Conservation (phyloP, 139 green algal genomes). For the Coelastrella sp. region DNA sequence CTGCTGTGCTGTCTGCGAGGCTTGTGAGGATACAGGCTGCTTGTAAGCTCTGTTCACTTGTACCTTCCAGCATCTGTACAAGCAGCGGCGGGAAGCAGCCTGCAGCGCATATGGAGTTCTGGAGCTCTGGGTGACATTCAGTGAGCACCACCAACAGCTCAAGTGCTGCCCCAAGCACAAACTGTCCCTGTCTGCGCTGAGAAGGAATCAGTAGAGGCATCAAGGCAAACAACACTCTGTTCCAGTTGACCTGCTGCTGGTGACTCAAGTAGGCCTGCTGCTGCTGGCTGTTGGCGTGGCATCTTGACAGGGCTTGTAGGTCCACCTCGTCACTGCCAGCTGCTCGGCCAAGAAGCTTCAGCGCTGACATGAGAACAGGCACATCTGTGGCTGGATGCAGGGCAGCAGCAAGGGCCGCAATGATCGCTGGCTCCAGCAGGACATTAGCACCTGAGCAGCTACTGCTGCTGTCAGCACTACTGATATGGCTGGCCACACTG, state of each 20-base stretch:
- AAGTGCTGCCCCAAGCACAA: slow-evolving; percentile 20
- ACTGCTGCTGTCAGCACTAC: slow-evolving; percentile 14
- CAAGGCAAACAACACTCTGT: slow-evolving; percentile 36
- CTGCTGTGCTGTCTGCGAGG: neutral
- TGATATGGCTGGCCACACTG: slow-evolving; percentile 18
- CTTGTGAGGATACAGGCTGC: slow-evolving; percentile 21
- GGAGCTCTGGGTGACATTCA: slow-evolving; percentile 32
- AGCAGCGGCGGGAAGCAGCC: slow-evolving; percentile 41
- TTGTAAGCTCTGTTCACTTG: slow-evolving; percentile 25
- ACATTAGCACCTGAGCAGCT: slow-evolving; percentile 14
- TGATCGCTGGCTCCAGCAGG: slow-evolving; percentile 13
- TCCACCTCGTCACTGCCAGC: neutral
- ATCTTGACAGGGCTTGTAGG: neutral
- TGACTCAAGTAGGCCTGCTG: neutral
- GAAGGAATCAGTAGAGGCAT: slow-evolving; percentile 38
- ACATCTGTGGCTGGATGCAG: slow-evolving; percentile 40
- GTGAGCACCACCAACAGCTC: slow-evolving; percentile 39
- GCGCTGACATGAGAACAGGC: slow-evolving; percentile 38
- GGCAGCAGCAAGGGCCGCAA: neutral
- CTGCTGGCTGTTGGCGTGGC: neutral
- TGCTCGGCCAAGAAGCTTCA: slow-evolving; percentile 26
- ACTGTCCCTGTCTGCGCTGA: slow-evolving; percentile 5
- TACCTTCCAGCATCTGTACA: slow-evolving; percentile 4
- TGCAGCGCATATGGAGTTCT: neutral
- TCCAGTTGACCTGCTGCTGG: slow-evolving; percentile 6